phyloP scores from a whole-genome alignment of 2,329 filamentous ascomycete genomes.

The Alternaria gaisen region DNA sequence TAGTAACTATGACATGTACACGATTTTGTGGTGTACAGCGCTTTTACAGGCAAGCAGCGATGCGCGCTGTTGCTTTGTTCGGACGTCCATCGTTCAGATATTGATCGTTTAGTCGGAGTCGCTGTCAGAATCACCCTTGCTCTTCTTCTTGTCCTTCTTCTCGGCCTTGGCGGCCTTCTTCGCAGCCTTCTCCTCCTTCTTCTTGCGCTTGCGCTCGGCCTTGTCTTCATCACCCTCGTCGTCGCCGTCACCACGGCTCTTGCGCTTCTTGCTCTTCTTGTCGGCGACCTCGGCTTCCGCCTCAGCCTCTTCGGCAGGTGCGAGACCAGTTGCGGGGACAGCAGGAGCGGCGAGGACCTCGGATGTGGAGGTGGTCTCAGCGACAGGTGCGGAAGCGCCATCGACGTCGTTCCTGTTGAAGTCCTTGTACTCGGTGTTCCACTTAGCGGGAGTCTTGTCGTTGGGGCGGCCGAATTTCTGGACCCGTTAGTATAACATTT shows the following conservation, averaged over 20 bases:
- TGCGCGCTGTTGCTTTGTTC: constrained; percentile 22
- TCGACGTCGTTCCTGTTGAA: constrained; percentile 54
- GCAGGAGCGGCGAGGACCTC: constrained; percentile 51
- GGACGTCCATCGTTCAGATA: constrained; percentile 26
- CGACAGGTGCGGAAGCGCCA: constrained; percentile 34
- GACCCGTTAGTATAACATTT: constrained; percentile 43
- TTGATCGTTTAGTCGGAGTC: constrained; percentile 43
- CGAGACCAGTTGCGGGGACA: constrained; percentile 42
- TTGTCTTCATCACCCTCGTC: constrained; percentile 58
- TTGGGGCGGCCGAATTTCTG: constrained; percentile 92
- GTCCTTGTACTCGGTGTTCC: constrained; percentile 93
- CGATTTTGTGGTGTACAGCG: constrained; percentile 24
- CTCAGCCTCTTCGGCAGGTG: constrained; percentile 51
- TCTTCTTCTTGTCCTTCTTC: constrained; percentile 46
- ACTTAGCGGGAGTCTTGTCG: constrained; percentile 91
- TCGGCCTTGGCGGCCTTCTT: constrained; percentile 46
- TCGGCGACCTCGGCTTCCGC: constrained; percentile 44
- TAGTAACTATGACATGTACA: constrained; percentile 36
- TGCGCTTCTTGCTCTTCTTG: constrained; percentile 56
- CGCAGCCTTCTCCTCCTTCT: constrained; percentile 72
- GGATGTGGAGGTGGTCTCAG: constrained; percentile 43
- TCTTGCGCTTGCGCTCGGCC: constrained; percentile 67
- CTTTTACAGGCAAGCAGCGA: constrained; percentile 22
- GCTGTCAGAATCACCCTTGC: constrained; percentile 39
- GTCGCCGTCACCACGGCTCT: constrained; percentile 59